Conservation (phyloP, 306 rosid genomes). For the Albizia julibrissin region DNA sequence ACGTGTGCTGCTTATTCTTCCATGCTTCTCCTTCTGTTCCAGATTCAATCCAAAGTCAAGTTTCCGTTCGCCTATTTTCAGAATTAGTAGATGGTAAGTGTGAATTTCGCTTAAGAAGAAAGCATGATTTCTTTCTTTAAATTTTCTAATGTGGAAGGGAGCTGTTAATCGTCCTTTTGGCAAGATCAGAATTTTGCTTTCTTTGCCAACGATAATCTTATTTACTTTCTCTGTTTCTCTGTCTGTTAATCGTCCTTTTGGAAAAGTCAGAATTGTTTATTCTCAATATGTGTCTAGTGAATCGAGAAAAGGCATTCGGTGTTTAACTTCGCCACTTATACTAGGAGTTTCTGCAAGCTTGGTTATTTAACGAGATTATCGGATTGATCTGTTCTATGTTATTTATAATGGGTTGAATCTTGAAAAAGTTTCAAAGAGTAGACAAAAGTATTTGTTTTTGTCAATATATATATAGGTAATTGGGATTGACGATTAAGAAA, state of each 20-base stretch:
- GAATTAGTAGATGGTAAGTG: conserved; percentile 22
- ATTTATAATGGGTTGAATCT: background rate
- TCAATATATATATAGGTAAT: background rate
- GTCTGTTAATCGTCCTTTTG: background rate
- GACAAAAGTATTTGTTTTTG: too few relatives aligned
- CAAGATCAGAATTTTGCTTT: too few relatives aligned
- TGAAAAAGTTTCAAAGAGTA: too few relatives aligned
- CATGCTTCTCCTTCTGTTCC: conserved; percentile 9
- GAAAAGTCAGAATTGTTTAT: background rate
- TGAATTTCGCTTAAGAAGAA: background rate
- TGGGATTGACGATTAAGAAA: background rate
- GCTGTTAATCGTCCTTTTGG: background rate
- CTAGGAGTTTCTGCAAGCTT: background rate
- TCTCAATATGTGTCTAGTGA: background rate
- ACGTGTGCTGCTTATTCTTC: background rate
- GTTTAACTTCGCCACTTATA: background rate
- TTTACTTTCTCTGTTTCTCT: background rate
- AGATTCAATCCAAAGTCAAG: background rate
- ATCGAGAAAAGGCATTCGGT: background rate
- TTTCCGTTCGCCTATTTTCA: conserved; percentile 3
- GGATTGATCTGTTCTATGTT: background rate
- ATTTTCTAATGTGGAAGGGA: background rate
- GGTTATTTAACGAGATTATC: background rate
- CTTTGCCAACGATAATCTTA: background rate
- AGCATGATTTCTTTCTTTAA: background rate